These are phyloP conservation scores for Nepenthes gracilis DNA, from an alignment of 148 eudicot species.

Conservation along the genomic window DNA sequence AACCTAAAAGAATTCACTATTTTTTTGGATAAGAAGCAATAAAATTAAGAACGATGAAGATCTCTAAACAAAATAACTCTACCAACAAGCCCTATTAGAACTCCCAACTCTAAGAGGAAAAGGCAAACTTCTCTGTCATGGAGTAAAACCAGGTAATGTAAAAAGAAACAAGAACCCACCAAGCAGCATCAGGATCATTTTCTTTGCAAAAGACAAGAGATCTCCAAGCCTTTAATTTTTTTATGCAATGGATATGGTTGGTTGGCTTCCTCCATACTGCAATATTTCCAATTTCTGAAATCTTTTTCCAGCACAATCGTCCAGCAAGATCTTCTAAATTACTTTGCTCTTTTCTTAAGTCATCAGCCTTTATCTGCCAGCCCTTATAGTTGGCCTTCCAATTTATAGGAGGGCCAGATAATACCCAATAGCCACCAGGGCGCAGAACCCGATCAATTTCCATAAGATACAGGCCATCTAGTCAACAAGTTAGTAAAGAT, in stretches of 20 bases:
- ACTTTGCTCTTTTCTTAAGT: constrained; percentile 40
- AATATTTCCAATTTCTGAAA: constrained; percentile 33
- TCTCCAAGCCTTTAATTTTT: constrained; percentile 31
- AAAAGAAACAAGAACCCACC: constrained; percentile 24
- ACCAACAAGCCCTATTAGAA: too few species aligned
- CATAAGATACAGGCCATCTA: constrained; percentile 55
- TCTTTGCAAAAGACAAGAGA: constrained; percentile 29
- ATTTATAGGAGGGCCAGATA: constrained; percentile 68
- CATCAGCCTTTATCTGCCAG: constrained; percentile 41
- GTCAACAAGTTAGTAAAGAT: constrained; percentile 2
- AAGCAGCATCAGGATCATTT: constrained; percentile 34
- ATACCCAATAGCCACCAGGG: constrained; percentile 76
- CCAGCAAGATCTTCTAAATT: constrained; percentile 41
- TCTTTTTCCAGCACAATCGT: constrained; percentile 53
- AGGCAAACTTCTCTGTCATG: too few species aligned
- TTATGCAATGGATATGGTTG: constrained; percentile 39
- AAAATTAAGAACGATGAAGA: too few species aligned
- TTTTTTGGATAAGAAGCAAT: too few species aligned
- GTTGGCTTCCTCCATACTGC: constrained; percentile 62
- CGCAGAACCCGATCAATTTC: constrained; percentile 65
- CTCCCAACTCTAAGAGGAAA: too few species aligned
- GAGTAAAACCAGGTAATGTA: not conserved
- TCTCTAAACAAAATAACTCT: too few species aligned
- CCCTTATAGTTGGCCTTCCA: constrained; percentile 45
- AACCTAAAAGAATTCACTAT: too few species aligned